A percentile compares a stretch with the other conserved stretches of the same genome.
Conservation (phyloP, 805 yeast genomes). For the Saccharomycopsis fermentans region DNA sequence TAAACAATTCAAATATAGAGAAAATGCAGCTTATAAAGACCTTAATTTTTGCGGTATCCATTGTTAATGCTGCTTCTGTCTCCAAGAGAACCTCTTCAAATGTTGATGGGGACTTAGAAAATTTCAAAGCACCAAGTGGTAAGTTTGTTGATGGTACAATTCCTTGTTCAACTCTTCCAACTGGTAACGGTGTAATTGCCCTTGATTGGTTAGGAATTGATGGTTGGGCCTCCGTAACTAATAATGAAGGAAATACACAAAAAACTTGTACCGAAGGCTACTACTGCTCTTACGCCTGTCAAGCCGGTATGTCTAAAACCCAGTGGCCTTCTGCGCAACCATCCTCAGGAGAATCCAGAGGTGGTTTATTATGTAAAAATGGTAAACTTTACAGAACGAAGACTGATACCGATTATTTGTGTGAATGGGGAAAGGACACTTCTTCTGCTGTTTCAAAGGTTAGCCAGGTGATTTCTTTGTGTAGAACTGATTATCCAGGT, state of each 20-base stretch:
- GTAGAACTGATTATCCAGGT: constrained; percentile 99
- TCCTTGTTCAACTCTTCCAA: constrained; percentile 58
- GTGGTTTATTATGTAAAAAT: constrained; percentile 78
- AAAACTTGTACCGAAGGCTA: constrained; percentile 77
- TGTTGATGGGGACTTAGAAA: constrained; percentile 46
- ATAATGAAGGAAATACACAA: constrained; percentile 48
- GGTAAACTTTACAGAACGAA: constrained; percentile 82
- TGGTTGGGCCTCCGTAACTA: constrained; percentile 69
- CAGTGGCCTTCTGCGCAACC: constrained; percentile 95
- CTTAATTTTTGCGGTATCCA: background rate
- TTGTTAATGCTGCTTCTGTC: constrained; percentile 13
- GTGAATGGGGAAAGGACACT: constrained; percentile 65
- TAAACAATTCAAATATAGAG: background rate
- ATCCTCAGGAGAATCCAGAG: constrained; percentile 77
- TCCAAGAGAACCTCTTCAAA: constrained; percentile 21
- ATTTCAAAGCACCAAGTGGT: constrained; percentile 45
- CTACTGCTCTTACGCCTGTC: constrained; percentile 97
- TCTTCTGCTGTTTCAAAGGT: constrained; percentile 50
- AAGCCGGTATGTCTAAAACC: constrained; percentile 97
- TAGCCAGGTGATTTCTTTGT: constrained; percentile 63
- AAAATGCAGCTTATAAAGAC: background rate
- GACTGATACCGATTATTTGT: constrained; percentile 53
- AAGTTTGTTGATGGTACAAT: constrained; percentile 62
- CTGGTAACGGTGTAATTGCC: constrained; percentile 75
- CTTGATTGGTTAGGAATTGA: constrained; percentile 66